These are phyloP conservation scores for Pythium guiyangense DNA, from an alignment of 352 stramenopile genomes.

Conservation along the genomic window DNA sequence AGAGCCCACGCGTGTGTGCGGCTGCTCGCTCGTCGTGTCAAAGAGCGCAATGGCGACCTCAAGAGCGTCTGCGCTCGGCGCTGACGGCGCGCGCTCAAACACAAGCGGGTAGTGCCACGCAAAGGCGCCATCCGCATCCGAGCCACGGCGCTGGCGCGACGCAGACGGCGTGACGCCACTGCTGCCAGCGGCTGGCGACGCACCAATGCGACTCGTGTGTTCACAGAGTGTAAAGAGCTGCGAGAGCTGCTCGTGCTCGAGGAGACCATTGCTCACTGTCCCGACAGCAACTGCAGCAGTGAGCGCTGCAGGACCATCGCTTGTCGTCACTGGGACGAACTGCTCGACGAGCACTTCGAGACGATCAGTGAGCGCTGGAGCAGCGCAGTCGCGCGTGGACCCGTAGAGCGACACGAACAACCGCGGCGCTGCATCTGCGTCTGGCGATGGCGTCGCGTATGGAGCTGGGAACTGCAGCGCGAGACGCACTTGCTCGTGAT, in stretches of 20 bases:
- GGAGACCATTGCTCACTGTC: neutral
- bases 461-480: slow-evolving; percentile 19
- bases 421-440: neutral
- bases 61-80: neutral
- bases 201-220: neutral
- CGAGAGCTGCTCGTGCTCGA: neutral
- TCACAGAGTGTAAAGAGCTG: slow-evolving; percentile 5
- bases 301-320: neutral
- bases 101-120: slow-evolving; percentile 30
- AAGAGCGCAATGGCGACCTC: slow-evolving; percentile 23
- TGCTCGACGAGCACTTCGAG: slow-evolving; percentile 20
- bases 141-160: neutral
- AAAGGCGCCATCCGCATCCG: slow-evolving; percentile 8
- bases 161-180: neutral
- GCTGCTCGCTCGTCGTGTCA: slow-evolving; percentile 14
- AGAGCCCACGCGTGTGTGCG: slow-evolving; percentile 14
- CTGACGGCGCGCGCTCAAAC: slow-evolving; percentile 4
- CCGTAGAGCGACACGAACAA: slow-evolving; percentile 21
- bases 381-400: slow-evolving; percentile 5
- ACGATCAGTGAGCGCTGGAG: slow-evolving; percentile 2
- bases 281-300: neutral
- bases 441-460: neutral
- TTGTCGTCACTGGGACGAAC: slow-evolving; percentile 1
- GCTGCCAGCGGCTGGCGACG: neutral
- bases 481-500: slow-evolving; percentile 22